Base-by-base conservation (phyloP, 495 filamentous ascomycete species). In the Penicillium arizonense region DNA sequence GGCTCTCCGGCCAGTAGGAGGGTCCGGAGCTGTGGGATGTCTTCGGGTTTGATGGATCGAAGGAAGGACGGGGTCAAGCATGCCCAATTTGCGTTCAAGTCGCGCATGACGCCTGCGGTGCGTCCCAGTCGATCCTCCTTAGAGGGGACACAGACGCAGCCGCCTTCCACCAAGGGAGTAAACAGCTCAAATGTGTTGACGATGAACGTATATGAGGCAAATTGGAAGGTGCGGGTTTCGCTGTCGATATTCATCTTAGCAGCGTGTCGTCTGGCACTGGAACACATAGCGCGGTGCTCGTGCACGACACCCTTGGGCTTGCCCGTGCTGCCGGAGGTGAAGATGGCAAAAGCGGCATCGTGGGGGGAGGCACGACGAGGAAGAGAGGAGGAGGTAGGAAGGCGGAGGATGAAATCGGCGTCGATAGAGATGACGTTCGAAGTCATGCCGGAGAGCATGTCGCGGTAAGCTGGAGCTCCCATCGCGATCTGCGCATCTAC, bases 101-200 rank as follows among this genome's bases (percentile, higher is more conserved):
- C 57, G 2, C 62, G 62, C n/a, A 53, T 47, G 11, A 26, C 44
- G 5, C 28, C 33, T 7, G 39, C 45, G 64, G 78, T 50, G 44
- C 75, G 60, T 13, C 62, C 68, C 9, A 44, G 24, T 6, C 72
- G 58, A 4, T 65, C 63, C 14, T 67, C 45, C 9, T 84, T 73
- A 0, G 78, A 80, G 3, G 82, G 81, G 5, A 84, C 71, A 59
- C 80, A 84, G 14, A 86, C 67, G 35, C 77, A 81, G 5, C 77
- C 82, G 3, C 82, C 82, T 5, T 68, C 55, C 0, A 76, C 76
- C 1, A 88, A 64, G 0, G 83, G 82, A 1, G 79, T 80, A 43
- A 86, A 81, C 10, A 85, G 76, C 52, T 87, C 84, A 8, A 42
- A 42, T 10, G 39, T 42, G 20, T 42, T 42, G 39, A 42, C 39